Evolutionary conservation across 805 yeast species (phyloP), one percentile per base, ranked within the genome.

Genomic region (Pichia gijzeniarum): DNA sequence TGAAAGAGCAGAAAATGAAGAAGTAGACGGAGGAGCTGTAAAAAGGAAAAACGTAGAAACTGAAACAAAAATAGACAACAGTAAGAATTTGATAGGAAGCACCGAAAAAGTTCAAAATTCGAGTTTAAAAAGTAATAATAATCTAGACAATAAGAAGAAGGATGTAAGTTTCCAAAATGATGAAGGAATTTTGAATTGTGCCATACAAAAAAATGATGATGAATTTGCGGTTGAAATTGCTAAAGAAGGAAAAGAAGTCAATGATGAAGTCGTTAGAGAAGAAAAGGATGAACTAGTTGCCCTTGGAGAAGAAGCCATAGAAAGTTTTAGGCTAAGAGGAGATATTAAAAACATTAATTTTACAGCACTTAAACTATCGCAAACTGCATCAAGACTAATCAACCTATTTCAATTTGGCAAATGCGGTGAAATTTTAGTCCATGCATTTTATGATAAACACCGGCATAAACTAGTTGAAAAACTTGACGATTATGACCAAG

Each of bases 381-480:
- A 60, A 13, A 57, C 61, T 14, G 57, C 75, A 1, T 56, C 67
- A 3, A 63, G 79, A 41, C 44, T 77, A 35, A 51, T 68, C 8
- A 60, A 65, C 8, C 58, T 81, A 9, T 65, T 75, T 20, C 53
- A 58, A 8, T 59, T 60, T 8, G 80, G 83, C 1, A 74, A 73
- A 46, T 79, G 85, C 2, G 68, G 90, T 48, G 91, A 85, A 57
- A 57, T 84, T 13, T 56, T 74, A 37, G 73, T 78, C n/a, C 80
- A 79, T 56, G 74, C 73, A 2, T 74, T 73, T 48, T 48, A 76
- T 14, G 53, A 46, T 51, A n/a, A 31, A 53, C 28, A 36, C 41
- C 19, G 43, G 51, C 5, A 48, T 34, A 42, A 44, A 1, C 36
- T 43, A 0, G 35, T 38, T 9, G 49, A 52, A 5, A 45, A 41